These are phyloP conservation scores for Acanthamoeba healyi DNA, from an alignment of 208 protist genomes.

Conservation along the genomic window DNA sequence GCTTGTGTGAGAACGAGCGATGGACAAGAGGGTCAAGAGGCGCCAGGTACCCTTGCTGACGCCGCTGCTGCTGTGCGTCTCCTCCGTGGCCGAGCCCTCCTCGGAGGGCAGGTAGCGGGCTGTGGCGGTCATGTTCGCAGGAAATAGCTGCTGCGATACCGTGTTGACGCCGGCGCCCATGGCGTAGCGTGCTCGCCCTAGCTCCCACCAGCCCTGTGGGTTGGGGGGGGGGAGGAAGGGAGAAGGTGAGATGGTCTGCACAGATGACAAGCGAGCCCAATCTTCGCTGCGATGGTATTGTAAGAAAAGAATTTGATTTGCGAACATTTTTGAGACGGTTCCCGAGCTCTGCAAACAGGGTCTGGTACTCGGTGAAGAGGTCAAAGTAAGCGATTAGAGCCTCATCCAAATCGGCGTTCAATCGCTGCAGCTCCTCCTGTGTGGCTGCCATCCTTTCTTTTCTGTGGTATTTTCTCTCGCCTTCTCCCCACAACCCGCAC, in stretches of 20 bases:
- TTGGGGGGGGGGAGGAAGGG: neutral
- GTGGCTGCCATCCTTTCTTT: neutral
- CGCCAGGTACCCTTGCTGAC: neutral
- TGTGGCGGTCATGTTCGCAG: constrained; percentile 44
- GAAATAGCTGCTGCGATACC: constrained; percentile 24
- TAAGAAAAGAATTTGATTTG: too few relatives aligned
- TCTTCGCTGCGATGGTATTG: too few relatives aligned
- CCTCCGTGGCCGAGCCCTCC: neutral
- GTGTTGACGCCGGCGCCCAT: constrained; percentile 55
- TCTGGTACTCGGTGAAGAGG: constrained; percentile 47
- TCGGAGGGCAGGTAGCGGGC: neutral
- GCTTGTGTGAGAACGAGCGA: neutral
- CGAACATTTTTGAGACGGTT: constrained; percentile 50
- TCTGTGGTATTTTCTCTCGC: neutral
- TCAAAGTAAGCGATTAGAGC: neutral
- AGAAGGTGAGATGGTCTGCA: neutral
- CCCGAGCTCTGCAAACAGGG: neutral
- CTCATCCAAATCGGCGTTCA: neutral
- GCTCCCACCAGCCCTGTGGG: constrained; percentile 52
- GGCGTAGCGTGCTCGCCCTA: constrained; percentile 13
- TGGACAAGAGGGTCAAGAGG: too few relatives aligned
- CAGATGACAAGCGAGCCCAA: too few relatives aligned
- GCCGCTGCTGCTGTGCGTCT: neutral
- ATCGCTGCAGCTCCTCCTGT: neutral
- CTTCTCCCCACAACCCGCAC: neutral